phyloP scores from a whole-genome alignment of 768 basidiomycete species.

The Pseudohyphozyma bogoriensis region DNA sequence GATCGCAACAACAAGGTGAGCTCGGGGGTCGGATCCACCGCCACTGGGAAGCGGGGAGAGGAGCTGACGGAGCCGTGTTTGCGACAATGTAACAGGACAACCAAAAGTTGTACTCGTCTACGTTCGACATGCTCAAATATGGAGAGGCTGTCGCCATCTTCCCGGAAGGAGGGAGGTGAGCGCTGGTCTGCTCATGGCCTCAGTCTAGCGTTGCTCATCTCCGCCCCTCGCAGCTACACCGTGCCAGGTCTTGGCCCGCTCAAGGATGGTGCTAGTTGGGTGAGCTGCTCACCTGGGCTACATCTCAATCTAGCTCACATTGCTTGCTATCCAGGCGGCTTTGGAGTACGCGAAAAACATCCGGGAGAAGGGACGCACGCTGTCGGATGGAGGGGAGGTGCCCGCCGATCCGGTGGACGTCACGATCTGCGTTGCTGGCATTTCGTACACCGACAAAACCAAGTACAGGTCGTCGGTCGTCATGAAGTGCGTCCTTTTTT shows the following conservation, averaged over 20 bases:
- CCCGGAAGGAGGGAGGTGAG: conserved; percentile 85
- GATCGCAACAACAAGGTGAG: conserved; percentile 65
- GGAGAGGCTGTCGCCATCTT: conserved; percentile 84
- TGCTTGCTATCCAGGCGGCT: conserved; percentile 88
- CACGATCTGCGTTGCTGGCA: conserved; percentile 37
- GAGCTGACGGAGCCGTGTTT: background rate
- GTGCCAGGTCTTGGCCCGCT: conserved; percentile 83
- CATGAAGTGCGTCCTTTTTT: conserved; percentile 35
- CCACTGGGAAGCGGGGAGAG: background rate
- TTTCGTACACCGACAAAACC: conserved; percentile 90
- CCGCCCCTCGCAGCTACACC: conserved; percentile 48
- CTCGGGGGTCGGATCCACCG: no score
- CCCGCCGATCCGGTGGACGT: conserved; percentile 20
- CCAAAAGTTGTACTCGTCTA: conserved; percentile 73
- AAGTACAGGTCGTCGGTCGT: conserved; percentile 85
- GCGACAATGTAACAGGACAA: conserved; percentile 50
- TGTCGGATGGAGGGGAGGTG: conserved; percentile 7
- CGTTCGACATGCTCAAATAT: conserved; percentile 70
- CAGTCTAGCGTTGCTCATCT: background rate
- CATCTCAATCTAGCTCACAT: no score
- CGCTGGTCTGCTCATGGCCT: background rate
- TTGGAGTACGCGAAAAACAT: conserved; percentile 82
- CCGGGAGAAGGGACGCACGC: conserved; percentile 39
- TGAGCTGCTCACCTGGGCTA: conserved; percentile 35
- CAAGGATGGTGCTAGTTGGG: conserved; percentile 51